Evolutionary conservation across 257 asterid species (phyloP).

Genomic region (Penstemon eatonii): DNA sequence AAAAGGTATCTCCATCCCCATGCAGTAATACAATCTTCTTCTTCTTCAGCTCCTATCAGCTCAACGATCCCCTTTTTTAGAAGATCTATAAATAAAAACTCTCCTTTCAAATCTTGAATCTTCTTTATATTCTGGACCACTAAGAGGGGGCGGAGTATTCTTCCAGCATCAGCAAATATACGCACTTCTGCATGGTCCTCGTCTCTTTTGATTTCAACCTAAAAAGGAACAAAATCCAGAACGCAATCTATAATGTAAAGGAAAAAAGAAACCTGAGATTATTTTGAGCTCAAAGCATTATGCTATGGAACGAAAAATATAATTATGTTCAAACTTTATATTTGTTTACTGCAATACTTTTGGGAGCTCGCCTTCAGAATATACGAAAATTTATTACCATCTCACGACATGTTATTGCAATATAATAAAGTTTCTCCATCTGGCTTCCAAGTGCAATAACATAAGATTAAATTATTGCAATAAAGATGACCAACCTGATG

Average conservation of each 20-base stretch:
- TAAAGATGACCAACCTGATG: slow-evolving; percentile 53
- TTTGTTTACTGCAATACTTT: not conserved
- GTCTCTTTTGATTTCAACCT: slow-evolving; percentile 90
- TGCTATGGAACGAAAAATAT: not conserved
- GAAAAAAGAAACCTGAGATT: not conserved
- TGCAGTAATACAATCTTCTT: slow-evolving; percentile 83
- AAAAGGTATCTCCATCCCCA: slow-evolving; percentile 76
- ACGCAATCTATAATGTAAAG: not conserved
- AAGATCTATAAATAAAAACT: slow-evolving; percentile 58
- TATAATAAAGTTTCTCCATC: slow-evolving; percentile 13
- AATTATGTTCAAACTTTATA: not conserved
- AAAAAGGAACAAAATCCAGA: slow-evolving; percentile 29
- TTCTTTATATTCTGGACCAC: slow-evolving; percentile 69
- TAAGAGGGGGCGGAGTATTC: slow-evolving; percentile 91
- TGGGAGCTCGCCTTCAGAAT: not conserved
- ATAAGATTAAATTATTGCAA: slow-evolving; percentile 27
- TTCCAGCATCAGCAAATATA: slow-evolving; percentile 86
- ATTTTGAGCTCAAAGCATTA: not conserved
- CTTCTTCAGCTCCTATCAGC: slow-evolving; percentile 92
- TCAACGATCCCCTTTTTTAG: slow-evolving; percentile 71
- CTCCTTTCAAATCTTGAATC: slow-evolving; percentile 58
- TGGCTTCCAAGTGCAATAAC: slow-evolving; percentile 18
- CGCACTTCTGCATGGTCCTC: slow-evolving; percentile 71
- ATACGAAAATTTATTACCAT: not conserved
- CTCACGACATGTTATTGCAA: not conserved